Evolutionary conservation across 768 basidiomycete genomes (phyloP).

Genomic region (Mycena rosella): DNA sequence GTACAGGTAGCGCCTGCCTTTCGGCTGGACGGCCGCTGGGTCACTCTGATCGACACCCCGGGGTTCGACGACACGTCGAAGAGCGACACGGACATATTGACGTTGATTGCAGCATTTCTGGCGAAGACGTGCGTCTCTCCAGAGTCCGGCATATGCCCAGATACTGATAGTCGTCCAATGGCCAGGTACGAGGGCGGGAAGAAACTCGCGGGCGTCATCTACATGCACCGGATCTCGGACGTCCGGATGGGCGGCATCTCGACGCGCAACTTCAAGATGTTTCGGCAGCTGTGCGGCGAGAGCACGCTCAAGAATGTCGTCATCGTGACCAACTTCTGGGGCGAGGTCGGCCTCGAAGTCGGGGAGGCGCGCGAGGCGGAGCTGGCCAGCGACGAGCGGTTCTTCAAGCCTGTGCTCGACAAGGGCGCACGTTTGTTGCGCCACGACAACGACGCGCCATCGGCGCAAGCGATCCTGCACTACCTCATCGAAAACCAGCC

Average conservation of each 20-base stretch:
- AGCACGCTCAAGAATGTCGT: slow-evolving; percentile 62
- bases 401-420: slow-evolving; percentile 59
- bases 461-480: slow-evolving; percentile 57
- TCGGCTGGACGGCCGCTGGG: slow-evolving; percentile 43
- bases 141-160: no score
- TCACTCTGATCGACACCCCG: slow-evolving; percentile 69
- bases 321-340: slow-evolving; percentile 70
- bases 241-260: slow-evolving; percentile 58
- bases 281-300: slow-evolving; percentile 66
- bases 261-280: slow-evolving; percentile 64
- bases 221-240: slow-evolving; percentile 55
- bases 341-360: slow-evolving; percentile 51
- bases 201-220: slow-evolving; percentile 64
- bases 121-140: slow-evolving; percentile 45
- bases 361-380: slow-evolving; percentile 56
- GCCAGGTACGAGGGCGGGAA: slow-evolving; percentile 50
- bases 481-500: slow-evolving; percentile 57
- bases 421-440: slow-evolving; percentile 56
- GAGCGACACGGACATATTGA: slow-evolving; percentile 62
- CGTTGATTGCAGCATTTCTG: slow-evolving; percentile 61
- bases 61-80: slow-evolving; percentile 69
- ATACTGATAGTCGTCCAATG: no score
- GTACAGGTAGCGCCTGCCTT: slow-evolving; percentile 60
- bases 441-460: slow-evolving; percentile 50
- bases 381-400: slow-evolving; percentile 49